phyloP scores from a whole-genome alignment of 2,329 filamentous ascomycete genomes.

The Penicillium brevicompactum region DNA sequence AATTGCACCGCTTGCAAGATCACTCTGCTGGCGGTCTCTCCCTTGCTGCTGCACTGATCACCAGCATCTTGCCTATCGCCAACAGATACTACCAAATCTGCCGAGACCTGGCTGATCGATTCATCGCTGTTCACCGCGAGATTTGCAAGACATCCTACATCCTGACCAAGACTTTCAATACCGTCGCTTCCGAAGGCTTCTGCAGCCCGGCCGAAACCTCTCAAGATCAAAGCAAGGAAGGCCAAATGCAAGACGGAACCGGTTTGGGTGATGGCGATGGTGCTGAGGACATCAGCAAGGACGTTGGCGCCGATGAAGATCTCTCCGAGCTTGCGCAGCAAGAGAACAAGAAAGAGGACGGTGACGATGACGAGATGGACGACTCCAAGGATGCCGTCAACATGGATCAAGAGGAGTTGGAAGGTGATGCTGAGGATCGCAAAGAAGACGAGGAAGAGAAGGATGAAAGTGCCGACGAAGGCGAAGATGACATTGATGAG shows the following conservation, averaged over 20 bases:
- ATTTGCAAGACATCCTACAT: conserved; percentile 74
- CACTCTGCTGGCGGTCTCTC: conserved; percentile 44
- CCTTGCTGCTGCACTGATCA: conserved; percentile 60
- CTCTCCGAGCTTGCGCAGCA: conserved; percentile 89
- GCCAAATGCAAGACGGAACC: conserved; percentile 86
- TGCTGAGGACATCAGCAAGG: conserved; percentile 96
- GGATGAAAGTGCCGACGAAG: conserved; percentile 63
- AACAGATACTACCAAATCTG: conserved; percentile 70
- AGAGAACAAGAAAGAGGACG: conserved; percentile 62
- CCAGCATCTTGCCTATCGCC: conserved; percentile 69
- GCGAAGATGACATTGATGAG: conserved; percentile 76
- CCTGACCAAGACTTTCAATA: conserved; percentile 74
- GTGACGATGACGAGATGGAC: conserved; percentile 47
- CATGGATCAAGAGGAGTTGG: conserved; percentile 81
- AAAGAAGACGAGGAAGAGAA: conserved; percentile 53
- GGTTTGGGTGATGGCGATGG: conserved; percentile 94
- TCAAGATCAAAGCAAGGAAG: conserved; percentile 67
- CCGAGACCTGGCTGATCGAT: conserved; percentile 59
- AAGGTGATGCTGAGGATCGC: conserved; percentile 75
- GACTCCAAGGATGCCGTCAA: conserved; percentile 51
- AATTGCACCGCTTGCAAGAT: conserved; percentile 50
- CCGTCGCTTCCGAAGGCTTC: conserved; percentile 83
- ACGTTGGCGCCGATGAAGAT: conserved; percentile 91
- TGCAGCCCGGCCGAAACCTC: conserved; percentile 85
- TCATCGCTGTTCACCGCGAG: conserved; percentile 67